Evolutionary conservation across 148 eudicot genomes (phyloP).

Genomic region (Fagopyrum tataricum): DNA sequence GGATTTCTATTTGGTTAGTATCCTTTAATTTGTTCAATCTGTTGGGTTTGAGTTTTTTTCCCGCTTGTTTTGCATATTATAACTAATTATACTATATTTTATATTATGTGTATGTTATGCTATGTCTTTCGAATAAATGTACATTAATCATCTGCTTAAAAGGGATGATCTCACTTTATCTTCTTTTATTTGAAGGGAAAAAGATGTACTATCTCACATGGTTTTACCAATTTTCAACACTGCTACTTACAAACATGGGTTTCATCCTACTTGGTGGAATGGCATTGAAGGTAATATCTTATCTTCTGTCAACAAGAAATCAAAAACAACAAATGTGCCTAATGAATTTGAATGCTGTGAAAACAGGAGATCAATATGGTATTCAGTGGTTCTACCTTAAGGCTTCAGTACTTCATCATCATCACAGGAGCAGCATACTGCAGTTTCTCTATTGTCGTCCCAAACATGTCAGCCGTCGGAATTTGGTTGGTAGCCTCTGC

Average conservation of each 20-base stretch:
- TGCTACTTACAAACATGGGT: conserved; percentile 45
- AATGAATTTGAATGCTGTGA: conserved; percentile 2
- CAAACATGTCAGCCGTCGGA: conserved; percentile 57
- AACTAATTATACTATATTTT: too few species aligned
- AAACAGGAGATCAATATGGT: conserved; percentile 45
- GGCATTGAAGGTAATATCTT: conserved; percentile 41
- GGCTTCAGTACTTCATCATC: conserved; percentile 54
- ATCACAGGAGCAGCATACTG: conserved; percentile 54
- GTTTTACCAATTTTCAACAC: conserved; percentile 35
- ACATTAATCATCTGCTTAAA: too few species aligned
- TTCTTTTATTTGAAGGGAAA: conserved; percentile 26
- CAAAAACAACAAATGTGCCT: neutral
- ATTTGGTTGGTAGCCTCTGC: conserved; percentile 42
- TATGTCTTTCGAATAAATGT: too few species aligned
- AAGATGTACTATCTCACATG: conserved; percentile 44
- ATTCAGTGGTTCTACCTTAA: conserved; percentile 38
- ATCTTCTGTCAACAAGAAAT: neutral
- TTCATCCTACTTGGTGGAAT: conserved; percentile 58
- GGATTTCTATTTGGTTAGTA: conserved; percentile 41
- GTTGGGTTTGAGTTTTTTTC: too few species aligned
- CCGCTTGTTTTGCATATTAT: too few species aligned
- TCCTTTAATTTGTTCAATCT: too few species aligned
- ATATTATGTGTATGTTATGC: too few species aligned
- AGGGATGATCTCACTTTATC: neutral
- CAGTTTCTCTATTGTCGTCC: conserved; percentile 41